Evolutionary conservation across 2,329 filamentous ascomycete genomes (phyloP).

Genomic region (Mycocentrospora acerina): DNA sequence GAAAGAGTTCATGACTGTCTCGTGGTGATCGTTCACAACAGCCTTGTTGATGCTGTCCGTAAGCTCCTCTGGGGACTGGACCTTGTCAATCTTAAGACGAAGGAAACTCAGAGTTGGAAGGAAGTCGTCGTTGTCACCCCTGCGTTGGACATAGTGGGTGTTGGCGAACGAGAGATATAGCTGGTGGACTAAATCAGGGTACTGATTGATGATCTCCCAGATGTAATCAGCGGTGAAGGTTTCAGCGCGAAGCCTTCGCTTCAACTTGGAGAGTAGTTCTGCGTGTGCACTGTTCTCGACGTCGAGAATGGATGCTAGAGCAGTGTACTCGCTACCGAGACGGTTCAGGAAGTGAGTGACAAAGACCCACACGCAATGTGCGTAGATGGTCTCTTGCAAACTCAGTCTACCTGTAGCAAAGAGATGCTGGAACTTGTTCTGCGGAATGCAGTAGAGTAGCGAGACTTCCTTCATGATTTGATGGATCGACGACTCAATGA

Average conservation of each 20-base stretch:
- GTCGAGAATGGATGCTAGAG: constrained; percentile 79
- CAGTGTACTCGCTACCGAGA: constrained; percentile 86
- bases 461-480: constrained; percentile 99
- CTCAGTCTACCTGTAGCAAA: constrained; percentile 86
- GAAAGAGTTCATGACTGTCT: constrained; percentile 98
- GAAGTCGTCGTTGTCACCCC: constrained; percentile 66
- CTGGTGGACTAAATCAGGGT: constrained; percentile 82
- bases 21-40: constrained; percentile 80
- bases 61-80: constrained; percentile 41
- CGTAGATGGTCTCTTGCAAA: constrained; percentile 95
- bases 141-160: constrained; percentile 73
- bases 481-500: constrained; percentile 91
- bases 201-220: constrained; percentile 89
- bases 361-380: constrained; percentile 96
- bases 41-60: constrained; percentile 44
- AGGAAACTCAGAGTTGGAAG: constrained; percentile 69
- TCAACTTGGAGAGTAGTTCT: constrained; percentile 87
- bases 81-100: constrained; percentile 67
- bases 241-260: constrained; percentile 90
- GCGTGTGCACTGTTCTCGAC: constrained; percentile 79
- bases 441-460: constrained; percentile 93
- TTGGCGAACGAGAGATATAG: constrained; percentile 91
- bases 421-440: constrained; percentile 90
- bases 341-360: constrained; percentile 98
- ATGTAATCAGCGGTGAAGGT: constrained; percentile 99